A percentile compares a stretch with the other conserved stretches of the same genome.
phyloP scores from a whole-genome alignment of 169 alveolate genomes.

The Plasmodium relictum region DNA sequence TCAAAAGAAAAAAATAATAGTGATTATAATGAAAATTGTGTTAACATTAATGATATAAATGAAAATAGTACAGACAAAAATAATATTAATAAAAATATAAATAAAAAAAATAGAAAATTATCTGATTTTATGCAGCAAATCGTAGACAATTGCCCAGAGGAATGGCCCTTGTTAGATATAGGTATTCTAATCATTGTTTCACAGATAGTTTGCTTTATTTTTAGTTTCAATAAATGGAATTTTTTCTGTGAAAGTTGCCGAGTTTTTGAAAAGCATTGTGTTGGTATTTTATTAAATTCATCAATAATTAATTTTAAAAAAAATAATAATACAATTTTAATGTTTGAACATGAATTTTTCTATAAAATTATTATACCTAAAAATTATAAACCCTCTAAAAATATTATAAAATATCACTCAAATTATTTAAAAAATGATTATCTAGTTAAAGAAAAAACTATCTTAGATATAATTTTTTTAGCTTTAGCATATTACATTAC shows the following conservation, averaged over 20 bases:
- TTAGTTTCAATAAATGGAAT: constrained; percentile 29
- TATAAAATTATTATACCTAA: constrained; percentile 22
- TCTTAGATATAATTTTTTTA: constrained; percentile 57
- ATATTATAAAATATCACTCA: constrained; percentile 13
- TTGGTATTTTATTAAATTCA: constrained; percentile 66
- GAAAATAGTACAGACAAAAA: constrained; percentile 5
- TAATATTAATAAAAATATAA: background rate
- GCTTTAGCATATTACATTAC: constrained; percentile 67
- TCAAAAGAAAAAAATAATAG: background rate
- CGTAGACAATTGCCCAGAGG: constrained; percentile 23
- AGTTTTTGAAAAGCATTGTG: constrained; percentile 56
- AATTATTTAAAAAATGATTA: constrained; percentile 53
- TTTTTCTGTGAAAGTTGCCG: constrained; percentile 22
- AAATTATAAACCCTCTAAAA: background rate
- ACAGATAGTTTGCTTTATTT: constrained; percentile 66
- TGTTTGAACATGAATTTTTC: constrained; percentile 73
- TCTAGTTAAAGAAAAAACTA: constrained; percentile 58
- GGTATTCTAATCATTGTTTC: constrained; percentile 55
- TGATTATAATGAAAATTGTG: background rate
- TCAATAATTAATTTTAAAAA: constrained; percentile 38
- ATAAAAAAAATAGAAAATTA: background rate
- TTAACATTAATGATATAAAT: background rate
- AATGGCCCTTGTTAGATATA: constrained; percentile 71
- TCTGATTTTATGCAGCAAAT: constrained; percentile 68
- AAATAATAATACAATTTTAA: constrained; percentile 28